Percentiles rank a stretch among this genome's conserved stretches.
Evolutionary conservation across 1,284 basidiomycete genomes (phyloP).

Genomic region (Apiotrichum porosum): DNA sequence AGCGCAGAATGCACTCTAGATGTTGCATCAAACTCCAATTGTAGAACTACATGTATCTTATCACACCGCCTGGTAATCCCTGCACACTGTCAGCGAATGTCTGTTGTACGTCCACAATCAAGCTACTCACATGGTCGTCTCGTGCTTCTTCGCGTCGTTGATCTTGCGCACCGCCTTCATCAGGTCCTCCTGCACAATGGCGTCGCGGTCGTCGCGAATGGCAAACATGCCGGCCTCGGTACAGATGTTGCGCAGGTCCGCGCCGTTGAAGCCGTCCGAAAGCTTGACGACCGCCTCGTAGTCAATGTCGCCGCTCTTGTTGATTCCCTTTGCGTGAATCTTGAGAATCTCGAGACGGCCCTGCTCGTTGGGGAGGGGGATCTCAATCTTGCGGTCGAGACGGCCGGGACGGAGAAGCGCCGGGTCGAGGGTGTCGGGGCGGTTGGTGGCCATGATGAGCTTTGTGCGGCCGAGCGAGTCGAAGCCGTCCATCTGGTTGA

Average conservation of each 20-base stretch:
- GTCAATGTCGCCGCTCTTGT: constrained; percentile 91
- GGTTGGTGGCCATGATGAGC: constrained; percentile 97
- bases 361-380: constrained; percentile 96
- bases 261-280: constrained; percentile 89
- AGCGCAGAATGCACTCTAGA: neutral
- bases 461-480: constrained; percentile 94
- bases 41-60: constrained; percentile 6
- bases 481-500: constrained; percentile 99
- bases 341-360: constrained; percentile 91
- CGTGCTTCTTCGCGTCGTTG: constrained; percentile 91
- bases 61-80: constrained; percentile 38
- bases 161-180: constrained; percentile 98
- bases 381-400: constrained; percentile 96
- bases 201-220: constrained; percentile 90
- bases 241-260: constrained; percentile 91
- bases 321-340: constrained; percentile 91
- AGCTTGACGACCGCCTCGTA: constrained; percentile 97
- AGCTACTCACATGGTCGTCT: constrained; percentile 50
- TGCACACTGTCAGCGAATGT: neutral
- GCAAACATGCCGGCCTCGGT: constrained; percentile 99
- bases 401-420: constrained; percentile 93
- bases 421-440: constrained; percentile 95
- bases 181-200: constrained; percentile 87
- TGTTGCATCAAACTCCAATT: neutral
- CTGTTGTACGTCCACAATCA: too few species aligned